Evolutionary conservation across 2,329 filamentous ascomycete genomes (phyloP), one percentile per base, ranked within the genome.

Genomic region (Eutypella sp.): DNA sequence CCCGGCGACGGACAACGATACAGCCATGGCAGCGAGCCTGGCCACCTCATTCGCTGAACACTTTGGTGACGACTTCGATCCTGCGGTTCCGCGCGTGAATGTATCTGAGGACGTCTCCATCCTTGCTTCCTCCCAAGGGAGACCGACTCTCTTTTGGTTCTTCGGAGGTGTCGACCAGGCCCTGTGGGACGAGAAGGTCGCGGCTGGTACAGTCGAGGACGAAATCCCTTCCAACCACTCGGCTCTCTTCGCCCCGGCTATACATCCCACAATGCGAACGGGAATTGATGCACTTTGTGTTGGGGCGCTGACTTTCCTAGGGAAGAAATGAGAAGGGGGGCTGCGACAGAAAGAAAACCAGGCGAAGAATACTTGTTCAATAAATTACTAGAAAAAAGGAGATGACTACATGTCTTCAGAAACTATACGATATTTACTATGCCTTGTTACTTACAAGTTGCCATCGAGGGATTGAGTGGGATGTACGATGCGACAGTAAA

Each of bases 91-190:
- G n/a, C 63, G 67, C 0, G 52, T 74, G 0, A 61, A 66, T 3
- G 74, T 70, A 0, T 76, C 71, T 37, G 82, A 85, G 53, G 81
- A 85, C 49, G 82, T 84, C 24, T 51, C 51, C 0, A 52, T 58
- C 5, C 38, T 64, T 3, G 57, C 61, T 3, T 37, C 42, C 11
- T 23, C 47, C 3, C 27, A 46, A 7, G 45, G 39, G 2, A 38
- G 25, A 34, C 49, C 49, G n/a, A 47, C 29, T 37, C 20, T 27
- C 11, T 40, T 51, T 16, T 51, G 41, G 37, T 19, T 29, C n/a
- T 51, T 41, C 18, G 49, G 49, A 29, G 25, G 25, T 7, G 13
- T 29, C 7, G 25, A 29, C 8, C 8, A 29, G 41, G 37, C 25
- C 31, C 20, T 51, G 42, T 27, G 49, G 49, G 49, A 51, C 27